phyloP scores from a whole-genome alignment of 2,329 filamentous ascomycete species.

The Ophiosphaerella korrae region DNA sequence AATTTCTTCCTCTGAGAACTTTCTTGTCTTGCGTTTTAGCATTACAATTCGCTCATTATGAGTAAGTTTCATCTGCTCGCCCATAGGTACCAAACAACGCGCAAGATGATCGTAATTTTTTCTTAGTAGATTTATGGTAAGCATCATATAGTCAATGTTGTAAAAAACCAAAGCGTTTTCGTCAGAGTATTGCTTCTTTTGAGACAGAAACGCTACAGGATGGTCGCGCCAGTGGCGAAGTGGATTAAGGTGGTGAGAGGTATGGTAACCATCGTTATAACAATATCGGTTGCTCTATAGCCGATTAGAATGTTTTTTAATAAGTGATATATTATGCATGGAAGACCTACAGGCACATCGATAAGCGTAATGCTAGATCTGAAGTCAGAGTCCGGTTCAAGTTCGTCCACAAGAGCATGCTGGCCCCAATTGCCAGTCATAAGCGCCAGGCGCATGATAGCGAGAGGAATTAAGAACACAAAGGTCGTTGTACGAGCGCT shows the following conservation, averaged over 20 bases:
- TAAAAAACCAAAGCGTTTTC: constrained; percentile 77
- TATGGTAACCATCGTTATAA: constrained; percentile 84
- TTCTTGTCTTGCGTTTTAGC: constrained; percentile 67
- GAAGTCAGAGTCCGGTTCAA: constrained; percentile 77
- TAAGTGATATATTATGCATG: too few species aligned
- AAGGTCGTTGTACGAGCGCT: constrained; percentile 66
- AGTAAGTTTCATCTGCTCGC: constrained; percentile 70
- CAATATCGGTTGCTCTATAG: constrained; percentile 76
- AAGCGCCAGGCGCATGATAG: constrained; percentile 69
- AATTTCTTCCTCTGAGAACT: constrained; percentile 70
- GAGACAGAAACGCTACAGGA: constrained; percentile 72
- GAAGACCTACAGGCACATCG: constrained; percentile 70
- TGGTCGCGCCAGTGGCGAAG: constrained; percentile 82
- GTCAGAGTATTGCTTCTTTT: constrained; percentile 68
- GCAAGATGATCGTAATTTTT: constrained; percentile 76
- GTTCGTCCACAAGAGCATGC: constrained; percentile 77
- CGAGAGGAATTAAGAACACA: constrained; percentile 69
- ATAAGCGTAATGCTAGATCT: constrained; percentile 79
- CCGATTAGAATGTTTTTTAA: constrained; percentile 6
- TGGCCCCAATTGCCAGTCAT: constrained; percentile 89
- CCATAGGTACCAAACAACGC: constrained; percentile 73
- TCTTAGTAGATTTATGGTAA: constrained; percentile 69
- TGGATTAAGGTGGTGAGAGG: constrained; percentile 79
- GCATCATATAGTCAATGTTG: constrained; percentile 80
- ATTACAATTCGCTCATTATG: constrained; percentile 67